Evolutionary conservation across 2,329 filamentous ascomycete genomes (phyloP).

Genomic region (Aspergillus cejpii): DNA sequence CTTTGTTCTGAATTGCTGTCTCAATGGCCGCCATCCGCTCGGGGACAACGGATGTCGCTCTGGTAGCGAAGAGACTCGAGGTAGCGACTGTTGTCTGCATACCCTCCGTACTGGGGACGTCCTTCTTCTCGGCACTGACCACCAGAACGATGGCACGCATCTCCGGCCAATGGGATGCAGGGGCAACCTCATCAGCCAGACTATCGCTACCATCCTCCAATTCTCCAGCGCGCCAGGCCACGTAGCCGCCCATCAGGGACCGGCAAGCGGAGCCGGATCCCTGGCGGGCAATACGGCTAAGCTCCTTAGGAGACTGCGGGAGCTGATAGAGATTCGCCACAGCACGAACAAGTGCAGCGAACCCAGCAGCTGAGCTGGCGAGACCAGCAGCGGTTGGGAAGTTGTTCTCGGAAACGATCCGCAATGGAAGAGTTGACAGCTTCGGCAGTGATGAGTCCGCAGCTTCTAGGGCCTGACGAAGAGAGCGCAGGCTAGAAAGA

Average conservation of each 20-base stretch:
- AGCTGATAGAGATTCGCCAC: slow-evolving; percentile 90
- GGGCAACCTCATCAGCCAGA: slow-evolving; percentile 78
- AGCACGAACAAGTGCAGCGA: slow-evolving; percentile 63
- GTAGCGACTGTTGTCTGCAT: slow-evolving; percentile 97
- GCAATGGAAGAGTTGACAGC: slow-evolving; percentile 68
- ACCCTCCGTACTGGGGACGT: slow-evolving; percentile 81
- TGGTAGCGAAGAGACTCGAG: slow-evolving; percentile 74
- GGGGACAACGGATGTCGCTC: slow-evolving; percentile 71
- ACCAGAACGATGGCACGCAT: slow-evolving; percentile 93
- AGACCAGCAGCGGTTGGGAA: slow-evolving; percentile 96
- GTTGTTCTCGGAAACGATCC: slow-evolving; percentile 94
- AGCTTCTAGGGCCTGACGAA: slow-evolving; percentile 69
- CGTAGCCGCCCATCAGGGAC: slow-evolving; percentile 88
- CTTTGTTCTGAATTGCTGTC: slow-evolving; percentile 64
- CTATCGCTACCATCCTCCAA: slow-evolving; percentile 77
- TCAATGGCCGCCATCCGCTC: slow-evolving; percentile 79
- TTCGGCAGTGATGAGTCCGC: slow-evolving; percentile 69
- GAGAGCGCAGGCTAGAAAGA: slow-evolving; percentile 73
- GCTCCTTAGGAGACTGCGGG: slow-evolving; percentile 69
- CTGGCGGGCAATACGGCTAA: slow-evolving; percentile 84
- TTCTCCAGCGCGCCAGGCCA: slow-evolving; percentile 81
- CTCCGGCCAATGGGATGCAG: slow-evolving; percentile 84
- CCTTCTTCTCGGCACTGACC: slow-evolving; percentile 89
- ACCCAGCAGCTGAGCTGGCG: slow-evolving; percentile 58
- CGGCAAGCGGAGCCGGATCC: slow-evolving; percentile 93